A percentile compares a stretch with the other conserved stretches of the same genome.
Evolutionary conservation across 1,139 yeast genomes (phyloP).

Genomic region (Maudiozyma humilis): DNA sequence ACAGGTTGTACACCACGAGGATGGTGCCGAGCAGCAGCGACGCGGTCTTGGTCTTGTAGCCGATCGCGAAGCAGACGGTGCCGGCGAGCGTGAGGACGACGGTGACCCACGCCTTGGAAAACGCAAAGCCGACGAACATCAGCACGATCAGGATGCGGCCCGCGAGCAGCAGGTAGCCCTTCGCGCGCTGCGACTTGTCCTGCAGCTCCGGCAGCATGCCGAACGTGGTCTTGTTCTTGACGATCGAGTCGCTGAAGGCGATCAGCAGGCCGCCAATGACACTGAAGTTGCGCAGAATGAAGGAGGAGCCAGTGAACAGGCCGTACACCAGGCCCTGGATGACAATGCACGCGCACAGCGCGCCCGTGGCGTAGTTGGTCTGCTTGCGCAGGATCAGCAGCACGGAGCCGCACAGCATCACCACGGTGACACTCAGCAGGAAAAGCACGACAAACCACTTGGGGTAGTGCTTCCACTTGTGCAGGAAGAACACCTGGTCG

Average conservation of each 20-base stretch:
- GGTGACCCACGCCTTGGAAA: conserved; percentile 65
- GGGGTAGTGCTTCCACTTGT: conserved; percentile 75
- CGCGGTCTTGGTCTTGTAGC: conserved; percentile 86
- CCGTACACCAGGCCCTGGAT: conserved; percentile 89
- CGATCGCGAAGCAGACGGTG: conserved; percentile 73
- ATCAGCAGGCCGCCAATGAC: conserved; percentile 89
- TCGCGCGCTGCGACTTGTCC: conserved; percentile 65
- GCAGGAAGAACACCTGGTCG: conserved; percentile 80
- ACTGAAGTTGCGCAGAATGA: conserved; percentile 77
- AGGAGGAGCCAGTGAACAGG: conserved; percentile 68
- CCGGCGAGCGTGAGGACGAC: conserved; percentile 64
- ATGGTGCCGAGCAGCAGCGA: conserved; percentile 72
- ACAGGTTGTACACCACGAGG: conserved; percentile 66
- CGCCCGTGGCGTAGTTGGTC: conserved; percentile 63
- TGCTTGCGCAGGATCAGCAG: conserved; percentile 64
- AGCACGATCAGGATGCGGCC: conserved; percentile 84
- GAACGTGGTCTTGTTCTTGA: conserved; percentile 66
- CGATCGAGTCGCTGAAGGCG: conserved; percentile 85
- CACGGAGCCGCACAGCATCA: conserved; percentile 69
- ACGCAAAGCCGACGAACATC: conserved; percentile 78
- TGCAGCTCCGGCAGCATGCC: conserved; percentile 84
- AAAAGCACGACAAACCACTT: conserved; percentile 68
- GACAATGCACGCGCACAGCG: conserved; percentile 63
- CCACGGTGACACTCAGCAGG: conserved; percentile 52
- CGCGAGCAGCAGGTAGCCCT: conserved; percentile 77